Evolutionary conservation across 129 eudicot genomes (phyloP), one percentile per base, ranked within the genome.

Genomic region (Lonicera japonica): DNA sequence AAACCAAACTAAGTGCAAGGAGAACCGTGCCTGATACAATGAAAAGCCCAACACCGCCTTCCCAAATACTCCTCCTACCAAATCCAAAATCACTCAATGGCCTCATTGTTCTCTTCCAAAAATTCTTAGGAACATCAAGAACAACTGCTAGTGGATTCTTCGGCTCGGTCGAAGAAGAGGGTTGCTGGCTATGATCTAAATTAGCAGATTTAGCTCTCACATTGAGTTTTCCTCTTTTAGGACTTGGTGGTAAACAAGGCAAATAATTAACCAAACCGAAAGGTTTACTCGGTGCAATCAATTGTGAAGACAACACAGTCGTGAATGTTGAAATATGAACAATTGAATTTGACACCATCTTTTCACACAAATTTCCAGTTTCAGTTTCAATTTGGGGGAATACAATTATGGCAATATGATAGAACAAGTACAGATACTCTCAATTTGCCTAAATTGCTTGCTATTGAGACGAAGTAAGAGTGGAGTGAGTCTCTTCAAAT

Each of bases 31-130:
- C 89, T 8, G 94, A 90, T 21, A 84, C 90, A 47, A 90, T 66
- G 68, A 90, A 90, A 76, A 90, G 61, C 54, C 97, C 97, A 54
- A 90, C 95, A 53, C 97, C 97, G 53, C 97, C 97, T 75, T 90
- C 97, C 97, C 97, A 86, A 58, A 90, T 82, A 75, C 97, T 86
- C 77, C 86, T 75, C 51, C 78, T 70, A 48, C 97, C 97, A 45
- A 90, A 86, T 56, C 97, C 97, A 51, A 83, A 90, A 69, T 90
- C 95, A 55, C 94, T 77, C 62, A 90, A 41, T 7, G 97, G 97
- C 13, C 82, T 83, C 58, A 86, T 24, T 1, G 97, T 90, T 45
- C 77, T 87, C 55, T 72, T 79, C 97, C 95, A 90, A 36, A 90
- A 60, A 11, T 45, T 73, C 53, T 65, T 43, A n/a, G 95, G 87